Percentiles rank a stretch among this genome's conserved stretches.
phyloP scores from a whole-genome alignment of 2,329 filamentous ascomycete species.

The Colletotrichum lentis region DNA sequence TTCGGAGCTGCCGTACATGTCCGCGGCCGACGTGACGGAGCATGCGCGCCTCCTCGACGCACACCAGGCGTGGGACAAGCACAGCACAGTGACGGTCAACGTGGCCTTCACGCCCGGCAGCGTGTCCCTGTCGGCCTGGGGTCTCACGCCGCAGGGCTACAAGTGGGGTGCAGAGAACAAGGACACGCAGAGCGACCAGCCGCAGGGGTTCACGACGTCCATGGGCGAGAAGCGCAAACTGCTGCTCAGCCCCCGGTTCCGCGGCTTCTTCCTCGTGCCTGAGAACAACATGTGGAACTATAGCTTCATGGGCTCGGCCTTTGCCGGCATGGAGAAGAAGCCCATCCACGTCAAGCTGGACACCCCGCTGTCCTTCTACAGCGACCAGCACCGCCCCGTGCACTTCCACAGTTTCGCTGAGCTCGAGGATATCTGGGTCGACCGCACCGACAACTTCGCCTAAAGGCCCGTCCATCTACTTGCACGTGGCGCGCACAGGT shows the following conservation, averaged over 20 bases:
- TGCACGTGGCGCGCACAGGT: background rate
- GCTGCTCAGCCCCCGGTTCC: slow-evolving; percentile 89
- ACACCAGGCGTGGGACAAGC: slow-evolving; percentile 78
- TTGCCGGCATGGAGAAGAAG: slow-evolving; percentile 89
- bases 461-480: slow-evolving; percentile 53
- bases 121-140: slow-evolving; percentile 93
- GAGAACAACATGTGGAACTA: slow-evolving; percentile 95
- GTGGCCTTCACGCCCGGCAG: slow-evolving; percentile 97
- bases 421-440: slow-evolving; percentile 95
- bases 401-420: slow-evolving; percentile 99
- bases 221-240: slow-evolving; percentile 98
- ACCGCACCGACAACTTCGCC: slow-evolving; percentile 91
- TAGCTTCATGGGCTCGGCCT: slow-evolving; percentile 93
- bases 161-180: slow-evolving; percentile 98
- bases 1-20: slow-evolving; percentile 97
- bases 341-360: slow-evolving; percentile 91
- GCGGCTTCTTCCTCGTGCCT: slow-evolving; percentile 95
- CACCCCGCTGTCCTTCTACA: slow-evolving; percentile 89
- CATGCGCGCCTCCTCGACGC: slow-evolving; percentile 89
- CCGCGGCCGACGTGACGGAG: slow-evolving; percentile 90
- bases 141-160: slow-evolving; percentile 88
- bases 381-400: slow-evolving; percentile 86
- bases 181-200: slow-evolving; percentile 90
- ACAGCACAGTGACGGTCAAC: slow-evolving; percentile 92
- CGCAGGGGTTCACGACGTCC: slow-evolving; percentile 87